Conservation (phyloP, 2,329 filamentous ascomycete species). For the Cytospora piceae region DNA sequence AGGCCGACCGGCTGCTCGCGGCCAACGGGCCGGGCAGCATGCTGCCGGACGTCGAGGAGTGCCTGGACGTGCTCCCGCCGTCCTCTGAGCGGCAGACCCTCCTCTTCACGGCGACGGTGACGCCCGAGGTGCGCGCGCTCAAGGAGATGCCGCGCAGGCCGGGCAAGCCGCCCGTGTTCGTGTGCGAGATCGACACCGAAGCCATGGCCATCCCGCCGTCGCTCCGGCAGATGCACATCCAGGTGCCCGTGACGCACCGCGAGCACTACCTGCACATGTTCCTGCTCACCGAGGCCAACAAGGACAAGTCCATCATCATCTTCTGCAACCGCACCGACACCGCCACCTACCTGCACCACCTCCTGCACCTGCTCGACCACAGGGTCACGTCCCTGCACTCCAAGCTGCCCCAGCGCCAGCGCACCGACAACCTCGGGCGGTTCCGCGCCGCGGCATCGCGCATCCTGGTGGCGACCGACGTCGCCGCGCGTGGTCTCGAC, state of each 20-base stretch:
- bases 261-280: constrained; percentile 94
- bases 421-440: constrained; percentile 83
- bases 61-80: constrained; percentile 78
- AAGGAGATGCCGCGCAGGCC: constrained; percentile 74
- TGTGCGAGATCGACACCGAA: constrained; percentile 84
- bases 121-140: constrained; percentile 84
- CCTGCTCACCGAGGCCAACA: constrained; percentile 76
- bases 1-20: constrained; percentile 87
- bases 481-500: constrained; percentile 91
- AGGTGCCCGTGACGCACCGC: constrained; percentile 88
- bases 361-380: constrained; percentile 83
- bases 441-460: constrained; percentile 89
- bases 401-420: constrained; percentile 79
- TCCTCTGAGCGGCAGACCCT: constrained; percentile 84
- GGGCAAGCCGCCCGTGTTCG: constrained; percentile 76
- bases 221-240: constrained; percentile 81
- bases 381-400: constrained; percentile 92
- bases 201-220: constrained; percentile 77
- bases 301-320: constrained; percentile 79
- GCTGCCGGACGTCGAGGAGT: constrained; percentile 92
- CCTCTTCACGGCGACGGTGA: constrained; percentile 95
- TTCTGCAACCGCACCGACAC: constrained; percentile 94
- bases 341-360: constrained; percentile 85
- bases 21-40: constrained; percentile 78
- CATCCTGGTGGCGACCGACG: constrained; percentile 92